phyloP scores from a whole-genome alignment of 495 filamentous ascomycete species.

The Entonaema liquescens region DNA sequence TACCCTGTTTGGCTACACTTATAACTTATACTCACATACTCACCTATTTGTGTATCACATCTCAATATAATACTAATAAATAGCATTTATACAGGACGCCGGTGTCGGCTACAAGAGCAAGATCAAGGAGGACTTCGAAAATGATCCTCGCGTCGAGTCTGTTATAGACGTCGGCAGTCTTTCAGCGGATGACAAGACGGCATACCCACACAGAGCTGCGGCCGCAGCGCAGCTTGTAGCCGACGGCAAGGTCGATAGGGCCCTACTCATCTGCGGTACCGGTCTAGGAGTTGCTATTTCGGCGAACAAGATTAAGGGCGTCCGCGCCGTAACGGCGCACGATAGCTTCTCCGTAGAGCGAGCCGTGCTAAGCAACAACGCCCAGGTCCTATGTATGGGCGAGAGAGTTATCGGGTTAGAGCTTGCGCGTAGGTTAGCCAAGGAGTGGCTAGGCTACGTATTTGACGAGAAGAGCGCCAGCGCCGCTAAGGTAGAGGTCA shows the following conservation, averaged over 20 bases:
- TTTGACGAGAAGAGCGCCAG: slow-evolving; percentile 79
- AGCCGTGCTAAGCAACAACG: slow-evolving; percentile 83
- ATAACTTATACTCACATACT: background rate
- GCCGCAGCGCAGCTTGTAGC: slow-evolving; percentile 72
- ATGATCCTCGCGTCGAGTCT: slow-evolving; percentile 70
- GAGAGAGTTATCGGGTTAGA: slow-evolving; percentile 85
- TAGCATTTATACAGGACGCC: slow-evolving; percentile 64
- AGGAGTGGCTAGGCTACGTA: slow-evolving; percentile 82
- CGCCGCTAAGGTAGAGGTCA: slow-evolving; percentile 78
- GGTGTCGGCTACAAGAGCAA: slow-evolving; percentile 81
- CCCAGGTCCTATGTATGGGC: slow-evolving; percentile 88
- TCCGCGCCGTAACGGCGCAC: slow-evolving; percentile 87
- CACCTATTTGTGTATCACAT: background rate
- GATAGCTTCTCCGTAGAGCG: slow-evolving; percentile 86
- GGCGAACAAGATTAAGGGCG: slow-evolving; percentile 87
- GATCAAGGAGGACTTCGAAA: slow-evolving; percentile 75
- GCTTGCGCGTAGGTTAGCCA: slow-evolving; percentile 76
- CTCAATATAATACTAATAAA: slow-evolving; percentile 24
- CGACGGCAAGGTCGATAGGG: slow-evolving; percentile 76
- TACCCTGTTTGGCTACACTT: background rate
- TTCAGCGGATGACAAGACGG: slow-evolving; percentile 72
- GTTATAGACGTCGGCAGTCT: slow-evolving; percentile 72
- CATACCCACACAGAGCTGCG: slow-evolving; percentile 83
- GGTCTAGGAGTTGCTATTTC: slow-evolving; percentile 86
- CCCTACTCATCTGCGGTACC: slow-evolving; percentile 86